phyloP scores from a whole-genome alignment of 2,329 filamentous ascomycete species.

The Aspergillus flavus region DNA sequence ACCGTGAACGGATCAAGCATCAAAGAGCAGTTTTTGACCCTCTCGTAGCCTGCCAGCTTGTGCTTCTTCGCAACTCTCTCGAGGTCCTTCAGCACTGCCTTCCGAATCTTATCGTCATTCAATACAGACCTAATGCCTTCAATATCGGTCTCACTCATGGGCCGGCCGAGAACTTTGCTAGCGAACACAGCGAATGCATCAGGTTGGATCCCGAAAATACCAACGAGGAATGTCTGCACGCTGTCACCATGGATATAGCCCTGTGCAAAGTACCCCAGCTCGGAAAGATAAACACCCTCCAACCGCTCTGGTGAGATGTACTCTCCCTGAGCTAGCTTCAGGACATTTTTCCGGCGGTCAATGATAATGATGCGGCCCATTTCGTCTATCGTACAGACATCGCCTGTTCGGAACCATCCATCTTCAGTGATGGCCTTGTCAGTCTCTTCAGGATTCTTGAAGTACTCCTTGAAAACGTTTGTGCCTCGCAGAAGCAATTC shows the following conservation, averaged over 20 bases:
- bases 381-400: slow-evolving; percentile 83
- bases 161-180: slow-evolving; percentile 71
- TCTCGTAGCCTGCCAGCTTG: slow-evolving; percentile 92
- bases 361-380: slow-evolving; percentile 88
- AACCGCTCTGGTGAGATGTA: slow-evolving; percentile 97
- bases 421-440: slow-evolving; percentile 78
- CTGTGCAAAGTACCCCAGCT: slow-evolving; percentile 73
- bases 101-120: slow-evolving; percentile 69
- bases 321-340: slow-evolving; percentile 96
- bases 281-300: slow-evolving; percentile 89
- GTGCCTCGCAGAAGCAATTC: slow-evolving; percentile 83
- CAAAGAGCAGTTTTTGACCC: slow-evolving; percentile 72
- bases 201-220: slow-evolving; percentile 84
- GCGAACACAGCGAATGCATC: slow-evolving; percentile 81
- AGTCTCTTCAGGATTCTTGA: slow-evolving; percentile 87
- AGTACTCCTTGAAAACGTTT: slow-evolving; percentile 83
- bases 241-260: slow-evolving; percentile 91
- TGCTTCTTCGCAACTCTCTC: slow-evolving; percentile 76
- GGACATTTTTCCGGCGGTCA: slow-evolving; percentile 97
- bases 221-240: slow-evolving; percentile 78
- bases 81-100: slow-evolving; percentile 76
- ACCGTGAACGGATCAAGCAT: slow-evolving; percentile 88
- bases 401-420: slow-evolving; percentile 96
- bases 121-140: slow-evolving; percentile 63
- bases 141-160: slow-evolving; percentile 49